Percentiles rank a stretch among this genome's conserved stretches.
These are phyloP conservation scores for Backusella luteola DNA, from an alignment of 192 early-diverging fungal species.

Conservation along the genomic window DNA sequence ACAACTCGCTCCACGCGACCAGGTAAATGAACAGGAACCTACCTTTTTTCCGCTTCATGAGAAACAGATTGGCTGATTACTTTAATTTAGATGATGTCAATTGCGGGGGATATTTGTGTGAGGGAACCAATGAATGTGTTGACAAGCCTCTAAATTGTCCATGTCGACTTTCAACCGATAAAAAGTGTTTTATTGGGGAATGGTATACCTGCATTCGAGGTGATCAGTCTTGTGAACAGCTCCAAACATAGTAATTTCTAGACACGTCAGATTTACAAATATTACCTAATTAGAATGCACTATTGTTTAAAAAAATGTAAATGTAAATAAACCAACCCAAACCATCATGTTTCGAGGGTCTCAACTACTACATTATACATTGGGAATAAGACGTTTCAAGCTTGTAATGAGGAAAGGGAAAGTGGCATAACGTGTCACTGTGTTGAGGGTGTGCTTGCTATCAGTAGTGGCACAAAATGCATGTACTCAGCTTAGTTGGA, in stretches of 20 bases:
- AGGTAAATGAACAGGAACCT: not conserved
- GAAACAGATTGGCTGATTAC: not conserved
- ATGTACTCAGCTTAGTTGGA: too few species aligned
- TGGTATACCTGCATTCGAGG: constrained; percentile 19
- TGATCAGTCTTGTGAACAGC: not conserved
- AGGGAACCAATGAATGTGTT: not conserved
- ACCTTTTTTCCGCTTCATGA: not conserved
- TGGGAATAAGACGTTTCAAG: too few species aligned
- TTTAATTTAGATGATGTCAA: not conserved
- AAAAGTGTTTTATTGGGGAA: constrained; percentile 11
- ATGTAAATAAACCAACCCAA: too few species aligned
- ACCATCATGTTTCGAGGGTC: too few species aligned
- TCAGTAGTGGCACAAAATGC: too few species aligned
- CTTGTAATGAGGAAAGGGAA: too few species aligned
- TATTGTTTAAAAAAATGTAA: too few species aligned
- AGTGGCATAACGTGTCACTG: too few species aligned
- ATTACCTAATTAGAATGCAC: too few species aligned
- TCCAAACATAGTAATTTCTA: not conserved
- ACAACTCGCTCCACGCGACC: not conserved
- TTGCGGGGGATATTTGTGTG: constrained; percentile 10
- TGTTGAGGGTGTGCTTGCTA: too few species aligned
- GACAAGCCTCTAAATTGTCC: constrained; percentile 1
- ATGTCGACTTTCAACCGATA: constrained; percentile 8
- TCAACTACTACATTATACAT: too few species aligned
- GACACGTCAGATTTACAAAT: too few species aligned